Conservation (phyloP, 2,329 filamentous ascomycete genomes). For the Verticillium alfalfae region DNA sequence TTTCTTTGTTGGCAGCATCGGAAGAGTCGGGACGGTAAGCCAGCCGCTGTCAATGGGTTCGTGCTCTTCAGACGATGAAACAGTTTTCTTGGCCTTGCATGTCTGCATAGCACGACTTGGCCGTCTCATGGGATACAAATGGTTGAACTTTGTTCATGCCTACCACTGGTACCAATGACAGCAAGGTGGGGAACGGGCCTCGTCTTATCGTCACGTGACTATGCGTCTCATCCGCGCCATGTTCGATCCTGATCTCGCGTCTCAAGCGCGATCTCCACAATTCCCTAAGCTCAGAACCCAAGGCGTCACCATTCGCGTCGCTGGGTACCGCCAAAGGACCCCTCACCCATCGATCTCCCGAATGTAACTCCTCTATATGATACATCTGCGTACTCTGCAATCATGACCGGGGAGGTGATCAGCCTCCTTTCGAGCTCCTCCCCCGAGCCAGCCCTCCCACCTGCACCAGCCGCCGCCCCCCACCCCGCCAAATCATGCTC, state of each 20-base stretch:
- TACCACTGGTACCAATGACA: too few relatives aligned
- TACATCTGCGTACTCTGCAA: background rate
- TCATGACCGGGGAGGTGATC: conserved; percentile 28
- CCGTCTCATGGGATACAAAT: too few relatives aligned
- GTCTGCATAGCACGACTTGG: too few relatives aligned
- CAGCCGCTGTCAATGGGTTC: background rate
- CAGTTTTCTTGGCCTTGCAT: background rate
- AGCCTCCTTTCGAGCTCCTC: conserved; percentile 25
- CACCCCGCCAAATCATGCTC: background rate
- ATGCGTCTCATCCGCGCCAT: background rate
- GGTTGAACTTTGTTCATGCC: too few relatives aligned
- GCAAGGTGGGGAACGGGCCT: too few relatives aligned
- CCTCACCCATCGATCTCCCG: background rate
- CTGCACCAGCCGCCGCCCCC: background rate
- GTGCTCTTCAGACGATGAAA: background rate
- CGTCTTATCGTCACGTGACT: background rate
- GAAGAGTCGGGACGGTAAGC: background rate
- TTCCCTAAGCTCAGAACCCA: background rate
- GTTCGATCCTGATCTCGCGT: background rate
- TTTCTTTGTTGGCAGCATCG: background rate
- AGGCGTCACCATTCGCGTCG: background rate
- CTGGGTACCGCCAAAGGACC: background rate
- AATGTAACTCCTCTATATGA: background rate
- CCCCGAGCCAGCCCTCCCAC: background rate
- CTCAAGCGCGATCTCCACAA: background rate